Percentiles rank a stretch among this genome's conserved stretches.
Evolutionary conservation across 1,139 yeast species (phyloP).

Genomic region (Yamadazyma oceani): DNA sequence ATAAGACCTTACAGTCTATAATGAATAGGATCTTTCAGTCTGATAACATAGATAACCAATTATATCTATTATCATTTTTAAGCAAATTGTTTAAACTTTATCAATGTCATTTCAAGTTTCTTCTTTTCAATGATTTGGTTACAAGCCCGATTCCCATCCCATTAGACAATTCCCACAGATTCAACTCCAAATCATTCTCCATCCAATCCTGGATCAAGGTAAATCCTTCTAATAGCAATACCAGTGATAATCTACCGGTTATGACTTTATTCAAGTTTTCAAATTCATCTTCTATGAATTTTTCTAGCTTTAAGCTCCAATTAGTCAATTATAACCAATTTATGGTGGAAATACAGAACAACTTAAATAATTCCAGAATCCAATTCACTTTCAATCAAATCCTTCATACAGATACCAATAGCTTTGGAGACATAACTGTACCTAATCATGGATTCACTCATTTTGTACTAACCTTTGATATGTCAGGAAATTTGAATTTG

Average conservation of each 20-base stretch:
- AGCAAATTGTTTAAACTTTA: constrained; percentile 23
- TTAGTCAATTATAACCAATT: constrained; percentile 34
- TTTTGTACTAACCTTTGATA: constrained; percentile 40
- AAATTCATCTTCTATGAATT: constrained; percentile 22
- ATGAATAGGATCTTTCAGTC: constrained; percentile 19
- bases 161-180: constrained; percentile 19
- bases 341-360: constrained; percentile 29
- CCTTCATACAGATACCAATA: constrained; percentile 13
- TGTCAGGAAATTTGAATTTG: constrained; percentile 35
- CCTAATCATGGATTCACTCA: constrained; percentile 32
- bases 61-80: constrained; percentile 26
- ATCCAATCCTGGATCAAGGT: constrained; percentile 41
- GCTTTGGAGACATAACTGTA: neutral
- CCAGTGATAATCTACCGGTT: constrained; percentile 17
- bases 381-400: constrained; percentile 39
- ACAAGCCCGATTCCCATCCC: constrained; percentile 25
- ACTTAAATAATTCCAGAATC: constrained; percentile 25
- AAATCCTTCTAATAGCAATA: constrained; percentile 10
- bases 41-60: constrained; percentile 13
- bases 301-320: constrained; percentile 28
- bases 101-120: constrained; percentile 31
- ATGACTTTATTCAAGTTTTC: constrained; percentile 29
- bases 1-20: constrained; percentile 21
- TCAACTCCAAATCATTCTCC: constrained; percentile 22
- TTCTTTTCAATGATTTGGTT: constrained; percentile 25